A percentile compares a stretch with the other conserved stretches of the same genome.
Conservation (phyloP, 2,329 filamentous ascomycete genomes). For the Clonostachys sp. region DNA sequence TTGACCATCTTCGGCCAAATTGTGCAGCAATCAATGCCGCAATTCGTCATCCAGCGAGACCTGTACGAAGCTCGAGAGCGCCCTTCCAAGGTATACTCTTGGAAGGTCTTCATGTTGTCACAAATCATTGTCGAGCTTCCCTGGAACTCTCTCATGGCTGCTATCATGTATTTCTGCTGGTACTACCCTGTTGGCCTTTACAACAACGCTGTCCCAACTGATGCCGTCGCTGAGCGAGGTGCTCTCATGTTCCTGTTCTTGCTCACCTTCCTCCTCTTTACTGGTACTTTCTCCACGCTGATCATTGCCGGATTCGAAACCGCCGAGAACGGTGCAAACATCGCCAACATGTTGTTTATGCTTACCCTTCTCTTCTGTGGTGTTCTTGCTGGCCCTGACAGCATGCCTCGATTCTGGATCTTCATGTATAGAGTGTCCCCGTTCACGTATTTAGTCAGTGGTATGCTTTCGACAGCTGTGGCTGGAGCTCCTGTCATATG, state of each 20-base stretch:
- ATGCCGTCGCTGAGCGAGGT: slow-evolving; percentile 62
- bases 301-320: slow-evolving; percentile 68
- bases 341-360: slow-evolving; percentile 62
- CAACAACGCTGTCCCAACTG: slow-evolving; percentile 59
- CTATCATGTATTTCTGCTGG: slow-evolving; percentile 76
- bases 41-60: slow-evolving; percentile 76
- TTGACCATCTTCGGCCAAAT: slow-evolving; percentile 78
- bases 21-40: slow-evolving; percentile 78
- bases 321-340: slow-evolving; percentile 61
- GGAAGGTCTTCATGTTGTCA: slow-evolving; percentile 80
- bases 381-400: slow-evolving; percentile 55
- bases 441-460: slow-evolving; percentile 69
- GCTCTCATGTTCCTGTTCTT: slow-evolving; percentile 76
- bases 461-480: slow-evolving; percentile 59
- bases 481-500: slow-evolving; percentile 58
- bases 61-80: slow-evolving; percentile 83
- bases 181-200: slow-evolving; percentile 84
- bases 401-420: slow-evolving; percentile 71
- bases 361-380: slow-evolving; percentile 43
- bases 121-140: slow-evolving; percentile 83
- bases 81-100: slow-evolving; percentile 78
- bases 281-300: slow-evolving; percentile 75
- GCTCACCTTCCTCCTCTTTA: slow-evolving; percentile 72
- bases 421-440: slow-evolving; percentile 73
- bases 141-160: slow-evolving; percentile 73